Evolutionary conservation across 2,329 filamentous ascomycete species (phyloP), one percentile per base, ranked within the genome.

Genomic region (Knufia fluminis): DNA sequence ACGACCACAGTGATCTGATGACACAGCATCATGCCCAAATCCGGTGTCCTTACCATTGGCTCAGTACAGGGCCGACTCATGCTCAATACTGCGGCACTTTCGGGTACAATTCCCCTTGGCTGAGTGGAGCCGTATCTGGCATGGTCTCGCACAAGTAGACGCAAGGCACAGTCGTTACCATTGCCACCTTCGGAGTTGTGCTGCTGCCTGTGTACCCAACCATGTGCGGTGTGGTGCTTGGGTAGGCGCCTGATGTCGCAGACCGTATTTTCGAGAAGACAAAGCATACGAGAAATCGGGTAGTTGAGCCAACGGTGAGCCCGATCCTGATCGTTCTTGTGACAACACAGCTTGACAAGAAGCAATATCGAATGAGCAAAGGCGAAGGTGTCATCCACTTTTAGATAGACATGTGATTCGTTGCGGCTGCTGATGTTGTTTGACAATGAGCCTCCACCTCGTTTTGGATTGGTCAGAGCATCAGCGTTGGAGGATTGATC

Each of bases 241-340:
- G 17, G 20, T 3, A 16, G 43, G 17, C 36, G 43, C 31, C 28
- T 23, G 19, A 24, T 36, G 9, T 35, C 19, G 22, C 31, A 46
- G 31, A 35, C 31, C 32, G 43, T 10, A 26, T 3, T 19, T 26
- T 43, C 12, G 9, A n/a, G 22, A 16, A 19, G 14, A n/a, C 8
- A 28, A 28, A 26, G 9, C 22, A 24, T 16, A 23, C 24, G 10
- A 3, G 4, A 40, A 40, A 26, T 7, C 17, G 19, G 22, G 20
- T 31, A 23, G 22, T 48, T 26, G 22, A 48, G 35, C 45, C 24
- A 48, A 40, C 32, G 17, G 23, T n/a, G 22, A 40, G 19, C 14
- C 17, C 33, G 33, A 48, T n/a, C 23, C 16, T 48, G 33, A 31
- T 48, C 22, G 45, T 40, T 48, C 45, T 39, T 16, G 45, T 48